Conservation (phyloP, 2,329 filamentous ascomycete genomes). For the Phialophora expanda region DNA sequence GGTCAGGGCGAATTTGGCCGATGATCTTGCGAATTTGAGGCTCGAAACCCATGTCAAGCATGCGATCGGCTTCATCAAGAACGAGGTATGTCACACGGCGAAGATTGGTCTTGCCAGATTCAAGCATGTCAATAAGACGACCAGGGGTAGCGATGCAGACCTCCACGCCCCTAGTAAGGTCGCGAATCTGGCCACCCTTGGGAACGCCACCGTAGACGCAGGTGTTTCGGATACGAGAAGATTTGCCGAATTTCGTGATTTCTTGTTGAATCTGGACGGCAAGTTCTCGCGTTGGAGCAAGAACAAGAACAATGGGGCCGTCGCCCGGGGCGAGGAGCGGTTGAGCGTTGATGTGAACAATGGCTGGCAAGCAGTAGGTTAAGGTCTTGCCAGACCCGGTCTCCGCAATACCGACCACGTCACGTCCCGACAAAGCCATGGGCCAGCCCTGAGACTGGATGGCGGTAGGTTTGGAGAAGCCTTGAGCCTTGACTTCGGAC, state of each 20-base stretch:
- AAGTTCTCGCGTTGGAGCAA: conserved; percentile 95
- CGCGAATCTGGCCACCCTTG: conserved; percentile 94
- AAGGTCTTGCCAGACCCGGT: conserved; percentile 99
- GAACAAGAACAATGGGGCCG: conserved; percentile 92
- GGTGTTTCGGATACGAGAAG: conserved; percentile 96
- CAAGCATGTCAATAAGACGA: conserved; percentile 97
- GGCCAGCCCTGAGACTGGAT: conserved; percentile 99
- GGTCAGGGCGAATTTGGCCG: conserved; percentile 93
- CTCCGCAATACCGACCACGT: conserved; percentile 98
- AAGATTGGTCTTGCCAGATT: conserved; percentile 96
- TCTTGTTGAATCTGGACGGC: conserved; percentile 98
- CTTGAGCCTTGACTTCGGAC: conserved; percentile 97
- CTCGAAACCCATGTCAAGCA: conserved; percentile 99
- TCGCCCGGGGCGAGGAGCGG: conserved; percentile 93
- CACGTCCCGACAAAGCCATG: conserved; percentile 96
- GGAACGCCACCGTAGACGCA: conserved; percentile 99
- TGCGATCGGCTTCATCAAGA: conserved; percentile 97
- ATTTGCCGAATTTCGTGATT: conserved; percentile 98
- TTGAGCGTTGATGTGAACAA: conserved; percentile 99
- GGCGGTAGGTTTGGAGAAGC: conserved; percentile 88
- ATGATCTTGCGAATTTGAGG: conserved; percentile 99
- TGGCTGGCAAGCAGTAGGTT: conserved; percentile 95
- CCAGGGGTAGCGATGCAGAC: conserved; percentile 98
- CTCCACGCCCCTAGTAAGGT: conserved; percentile 92
- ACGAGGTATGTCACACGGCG: conserved; percentile 97